A percentile compares a stretch with the other conserved stretches of the same genome.
Conservation (phyloP, 1,139 yeast genomes). For the Yamadazyma mexicana region DNA sequence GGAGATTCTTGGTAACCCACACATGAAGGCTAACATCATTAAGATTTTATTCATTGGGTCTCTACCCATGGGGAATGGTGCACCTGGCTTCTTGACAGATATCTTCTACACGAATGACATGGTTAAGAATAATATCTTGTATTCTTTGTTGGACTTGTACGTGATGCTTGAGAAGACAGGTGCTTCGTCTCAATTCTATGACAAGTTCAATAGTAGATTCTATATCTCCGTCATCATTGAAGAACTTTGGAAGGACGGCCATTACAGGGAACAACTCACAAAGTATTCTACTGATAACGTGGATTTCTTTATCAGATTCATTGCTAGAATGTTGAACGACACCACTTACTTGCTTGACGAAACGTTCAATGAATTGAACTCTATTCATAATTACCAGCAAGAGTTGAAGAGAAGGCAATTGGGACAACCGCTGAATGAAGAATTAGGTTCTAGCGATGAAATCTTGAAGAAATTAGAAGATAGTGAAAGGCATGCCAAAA, state of each 20-base stretch:
- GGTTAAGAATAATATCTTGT: constrained; percentile 67
- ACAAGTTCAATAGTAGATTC: constrained; percentile 88
- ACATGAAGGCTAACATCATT: constrained; percentile 79
- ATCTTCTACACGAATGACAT: constrained; percentile 64
- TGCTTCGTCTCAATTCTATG: constrained; percentile 92
- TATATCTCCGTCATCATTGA: constrained; percentile 83
- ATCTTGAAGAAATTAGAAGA: constrained; percentile 52
- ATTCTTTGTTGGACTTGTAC: constrained; percentile 83
- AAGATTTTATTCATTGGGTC: constrained; percentile 82
- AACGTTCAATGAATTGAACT: constrained; percentile 74
- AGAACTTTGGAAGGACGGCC: constrained; percentile 74
- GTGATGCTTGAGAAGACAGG: constrained; percentile 97
- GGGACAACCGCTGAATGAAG: constrained; percentile 37
- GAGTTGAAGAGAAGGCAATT: constrained; percentile 44
- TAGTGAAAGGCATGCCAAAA: constrained; percentile 76
- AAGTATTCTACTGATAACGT: constrained; percentile 65
- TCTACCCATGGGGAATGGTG: constrained; percentile 53
- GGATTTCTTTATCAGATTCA: constrained; percentile 85
- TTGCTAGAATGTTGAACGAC: constrained; percentile 93
- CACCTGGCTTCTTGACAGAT: constrained; percentile 71
- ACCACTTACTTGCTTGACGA: constrained; percentile 91
- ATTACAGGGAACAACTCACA: constrained; percentile 67
- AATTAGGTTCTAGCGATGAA: constrained; percentile 62
- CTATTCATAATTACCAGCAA: constrained; percentile 74
- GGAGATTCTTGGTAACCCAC: constrained; percentile 86